phyloP scores from a whole-genome alignment of 2,329 filamentous ascomycete genomes.

The Pyrenochaeta sp. region DNA sequence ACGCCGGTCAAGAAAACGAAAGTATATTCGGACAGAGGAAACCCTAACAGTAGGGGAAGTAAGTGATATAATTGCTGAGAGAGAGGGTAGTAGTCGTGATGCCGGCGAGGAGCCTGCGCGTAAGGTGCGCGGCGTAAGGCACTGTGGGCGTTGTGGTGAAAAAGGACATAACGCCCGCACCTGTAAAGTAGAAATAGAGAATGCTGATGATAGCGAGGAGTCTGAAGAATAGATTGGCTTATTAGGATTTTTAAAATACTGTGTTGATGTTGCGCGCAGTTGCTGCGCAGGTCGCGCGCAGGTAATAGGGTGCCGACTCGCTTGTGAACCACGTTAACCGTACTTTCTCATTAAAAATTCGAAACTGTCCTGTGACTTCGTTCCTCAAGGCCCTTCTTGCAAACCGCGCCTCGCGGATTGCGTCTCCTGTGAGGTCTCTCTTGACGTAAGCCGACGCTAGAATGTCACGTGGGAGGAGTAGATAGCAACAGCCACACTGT shows the following conservation, averaged over 20 bases:
- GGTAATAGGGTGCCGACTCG: no score
- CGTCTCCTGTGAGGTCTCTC: no score
- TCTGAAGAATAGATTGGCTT: background rate
- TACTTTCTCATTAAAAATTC: no score
- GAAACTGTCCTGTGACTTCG: no score
- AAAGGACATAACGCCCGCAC: conserved; percentile 14
- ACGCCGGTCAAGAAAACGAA: background rate
- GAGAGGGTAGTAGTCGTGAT: conserved; percentile 3
- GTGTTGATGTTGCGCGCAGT: background rate
- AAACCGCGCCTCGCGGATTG: no score
- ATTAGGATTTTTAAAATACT: no score
- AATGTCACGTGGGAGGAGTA: no score
- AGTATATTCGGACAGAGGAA: conserved; percentile 2
- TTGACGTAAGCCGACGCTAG: no score
- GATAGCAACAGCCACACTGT: no score
- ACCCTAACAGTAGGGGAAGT: background rate
- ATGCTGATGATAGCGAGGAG: conserved; percentile 12
- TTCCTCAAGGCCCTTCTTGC: no score
- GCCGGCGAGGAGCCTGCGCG: conserved; percentile 6
- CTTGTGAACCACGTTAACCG: no score
- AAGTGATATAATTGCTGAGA: background rate
- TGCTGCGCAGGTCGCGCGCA: no score
- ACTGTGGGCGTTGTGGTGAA: conserved; percentile 13
- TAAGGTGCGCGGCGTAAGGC: conserved; percentile 12
- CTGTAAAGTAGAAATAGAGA: conserved; percentile 12